A percentile compares a stretch with the other conserved stretches of the same genome.
These are phyloP conservation scores for Coemansia sp. DNA, from an alignment of 192 early-diverging fungal species.

Conservation along the genomic window DNA sequence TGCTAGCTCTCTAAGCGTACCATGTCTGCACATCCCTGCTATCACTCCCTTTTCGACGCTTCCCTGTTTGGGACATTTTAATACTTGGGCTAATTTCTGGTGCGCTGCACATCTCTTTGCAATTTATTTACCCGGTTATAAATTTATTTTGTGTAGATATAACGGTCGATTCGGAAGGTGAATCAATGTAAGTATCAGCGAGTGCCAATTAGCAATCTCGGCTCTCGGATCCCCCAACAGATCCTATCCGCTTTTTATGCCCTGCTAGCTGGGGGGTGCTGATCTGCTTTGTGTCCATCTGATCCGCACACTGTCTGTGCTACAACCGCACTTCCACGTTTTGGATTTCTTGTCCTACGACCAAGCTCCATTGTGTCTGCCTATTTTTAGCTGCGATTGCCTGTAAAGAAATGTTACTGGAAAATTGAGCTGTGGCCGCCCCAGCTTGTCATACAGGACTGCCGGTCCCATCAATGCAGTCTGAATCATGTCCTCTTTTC, in stretches of 20 bases:
- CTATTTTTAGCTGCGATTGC: constrained; percentile 6
- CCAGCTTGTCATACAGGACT: neutral
- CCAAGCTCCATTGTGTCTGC: neutral
- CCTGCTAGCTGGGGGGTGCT: neutral
- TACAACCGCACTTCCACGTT: neutral
- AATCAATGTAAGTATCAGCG: constrained; percentile 65
- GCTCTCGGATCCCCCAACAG: constrained; percentile 8
- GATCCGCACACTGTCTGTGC: neutral
- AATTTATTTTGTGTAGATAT: constrained; percentile 52
- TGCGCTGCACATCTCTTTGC: neutral
- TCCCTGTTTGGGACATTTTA: neutral
- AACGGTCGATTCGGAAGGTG: constrained; percentile 67
- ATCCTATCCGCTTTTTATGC: constrained; percentile 1
- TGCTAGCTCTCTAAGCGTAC: constrained; percentile 3
- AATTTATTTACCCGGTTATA: constrained; percentile 15
- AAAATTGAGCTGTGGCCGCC: neutral
- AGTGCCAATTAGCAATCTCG: constrained; percentile 1
- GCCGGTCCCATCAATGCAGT: neutral
- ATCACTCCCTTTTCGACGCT: neutral
- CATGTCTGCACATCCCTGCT: neutral
- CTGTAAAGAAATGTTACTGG: neutral
- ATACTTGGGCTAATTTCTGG: constrained; percentile 12
- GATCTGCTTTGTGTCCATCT: constrained; percentile 6
- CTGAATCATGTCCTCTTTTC: neutral
- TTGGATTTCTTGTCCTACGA: neutral